phyloP scores from a whole-genome alignment of 371 early-diverging fungal species.

The Syncephalastrum racemosum region DNA sequence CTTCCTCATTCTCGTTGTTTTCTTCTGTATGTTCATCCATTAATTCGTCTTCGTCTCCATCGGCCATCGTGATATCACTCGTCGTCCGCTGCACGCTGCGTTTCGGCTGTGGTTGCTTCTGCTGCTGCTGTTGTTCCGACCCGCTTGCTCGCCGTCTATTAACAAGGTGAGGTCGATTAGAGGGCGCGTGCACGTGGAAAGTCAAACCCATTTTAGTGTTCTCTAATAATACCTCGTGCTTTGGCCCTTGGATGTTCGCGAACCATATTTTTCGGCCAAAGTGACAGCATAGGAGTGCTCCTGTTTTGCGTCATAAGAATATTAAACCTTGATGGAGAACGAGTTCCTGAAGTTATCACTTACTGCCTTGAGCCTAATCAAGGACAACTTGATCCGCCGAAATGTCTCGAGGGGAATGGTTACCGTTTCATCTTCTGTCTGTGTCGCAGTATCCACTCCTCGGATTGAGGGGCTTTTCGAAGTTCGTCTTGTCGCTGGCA shows the following conservation, averaged over 20 bases:
- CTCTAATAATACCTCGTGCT: no score
- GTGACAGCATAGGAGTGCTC: no score
- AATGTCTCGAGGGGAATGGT: no score
- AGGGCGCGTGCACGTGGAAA: no score
- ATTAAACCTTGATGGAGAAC: no score
- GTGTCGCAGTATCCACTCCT: no score
- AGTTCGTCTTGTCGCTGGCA: no score
- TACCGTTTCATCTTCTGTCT: no score
- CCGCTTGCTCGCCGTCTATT: background rate
- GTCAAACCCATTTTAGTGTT: background rate
- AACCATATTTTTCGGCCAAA: background rate
- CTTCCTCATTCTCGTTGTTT: slow-evolving; percentile 14
- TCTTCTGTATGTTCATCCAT: slow-evolving; percentile 22
- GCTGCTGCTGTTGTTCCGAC: background rate
- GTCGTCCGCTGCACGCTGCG: slow-evolving; percentile 11
- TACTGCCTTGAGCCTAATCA: slow-evolving; percentile 5
- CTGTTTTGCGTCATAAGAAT: no score
- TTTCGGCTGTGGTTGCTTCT: no score
- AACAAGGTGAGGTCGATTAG: background rate
- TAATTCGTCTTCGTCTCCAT: slow-evolving; percentile 23
- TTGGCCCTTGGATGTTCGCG: background rate
- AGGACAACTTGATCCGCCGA: background rate
- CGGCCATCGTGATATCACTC: slow-evolving; percentile 17
- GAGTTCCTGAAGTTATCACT: no score
- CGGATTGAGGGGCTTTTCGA: no score